Evolutionary conservation across 306 rosid genomes (phyloP), one percentile per base, ranked within the genome.

Genomic region (Prinsepia uniflora): DNA sequence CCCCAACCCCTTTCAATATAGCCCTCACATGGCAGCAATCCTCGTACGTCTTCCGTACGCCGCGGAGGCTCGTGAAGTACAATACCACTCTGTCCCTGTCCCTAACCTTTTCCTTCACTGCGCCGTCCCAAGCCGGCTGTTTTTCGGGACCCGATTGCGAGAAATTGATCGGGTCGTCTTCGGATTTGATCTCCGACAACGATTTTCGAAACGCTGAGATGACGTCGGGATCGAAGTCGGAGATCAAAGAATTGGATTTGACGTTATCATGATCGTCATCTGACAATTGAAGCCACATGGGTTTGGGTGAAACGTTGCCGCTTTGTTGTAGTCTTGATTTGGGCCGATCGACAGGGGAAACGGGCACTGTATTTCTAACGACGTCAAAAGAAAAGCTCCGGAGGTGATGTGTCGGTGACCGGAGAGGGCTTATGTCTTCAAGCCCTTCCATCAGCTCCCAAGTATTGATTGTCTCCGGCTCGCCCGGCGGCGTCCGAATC

Each of bases 381-480:
- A 84, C 62, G 73, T 89, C 87, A 22, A 91, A 94, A 30, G 96
- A 94, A 72, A 94, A 84, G 80, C 91, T 87, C 50, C 86, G 72
- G 47, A 80, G 46, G 22, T 75, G 90, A 34, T 73, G 88, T 68
- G 48, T 65, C 15, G 97, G 94, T 22, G 96, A 85, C 55, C 89
- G 69, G 15, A 82, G 74, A 46, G 99, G 96, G 52, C 87, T 87
- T 2, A 40, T 64, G 5, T 91, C 99, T 72, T 95, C 99, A 19
- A 95, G 96, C 1, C 99, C 99, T 81, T 86, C 99, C 99, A 91
- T 91, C 8, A 95, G 72, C 77, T 95, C 97, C 97, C 99, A 91
- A 22, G 83, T 70, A 68, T 95, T 84, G 80, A 94, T 94, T n/a
- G 83, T 84, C 81, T 94, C 99, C 7, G 91, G 85, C 83, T 91